Conservation (phyloP, 306 rosid genomes). For the Phaseolus lunatus region DNA sequence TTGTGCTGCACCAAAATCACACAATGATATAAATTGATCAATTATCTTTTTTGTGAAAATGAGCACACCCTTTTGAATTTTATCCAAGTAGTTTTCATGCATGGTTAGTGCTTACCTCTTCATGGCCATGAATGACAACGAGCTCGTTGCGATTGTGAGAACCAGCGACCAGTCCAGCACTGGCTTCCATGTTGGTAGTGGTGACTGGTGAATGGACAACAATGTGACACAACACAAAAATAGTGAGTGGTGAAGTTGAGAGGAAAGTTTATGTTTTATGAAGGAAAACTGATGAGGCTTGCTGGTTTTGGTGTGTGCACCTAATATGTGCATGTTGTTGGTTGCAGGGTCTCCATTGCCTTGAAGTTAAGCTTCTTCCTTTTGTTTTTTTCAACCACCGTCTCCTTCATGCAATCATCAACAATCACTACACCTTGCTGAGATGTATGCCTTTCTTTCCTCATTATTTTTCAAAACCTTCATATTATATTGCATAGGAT, state of each 20-base stretch:
- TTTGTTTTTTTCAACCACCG: slow-evolving; percentile 51
- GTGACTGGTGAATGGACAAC: slow-evolving; percentile 51
- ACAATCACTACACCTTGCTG: slow-evolving; percentile 38
- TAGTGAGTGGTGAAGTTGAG: slow-evolving; percentile 39
- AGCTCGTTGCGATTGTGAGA: slow-evolving; percentile 53
- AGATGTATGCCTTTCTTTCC: slow-evolving; percentile 21
- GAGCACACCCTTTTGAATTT: background rate
- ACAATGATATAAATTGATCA: slow-evolving; percentile 13
- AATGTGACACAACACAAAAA: slow-evolving; percentile 25
- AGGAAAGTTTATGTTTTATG: slow-evolving; percentile 51
- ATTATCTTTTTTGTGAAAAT: background rate
- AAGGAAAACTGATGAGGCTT: slow-evolving; percentile 26
- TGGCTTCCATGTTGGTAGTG: slow-evolving; percentile 53
- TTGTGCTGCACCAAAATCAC: slow-evolving; percentile 71
- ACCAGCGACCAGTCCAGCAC: slow-evolving; percentile 53
- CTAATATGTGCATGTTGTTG: slow-evolving; percentile 65
- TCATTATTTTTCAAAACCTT: background rate
- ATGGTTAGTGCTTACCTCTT: slow-evolving; percentile 42
- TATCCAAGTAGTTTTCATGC: background rate
- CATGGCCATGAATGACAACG: slow-evolving; percentile 54
- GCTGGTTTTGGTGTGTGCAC: slow-evolving; percentile 44
- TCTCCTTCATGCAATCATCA: slow-evolving; percentile 35
- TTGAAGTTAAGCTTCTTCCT: slow-evolving; percentile 83
- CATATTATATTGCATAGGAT: background rate
- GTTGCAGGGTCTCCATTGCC: slow-evolving; percentile 94